Evolutionary conservation across 2,329 filamentous ascomycete species (phyloP).

Genomic region (Colletotrichum sp.): DNA sequence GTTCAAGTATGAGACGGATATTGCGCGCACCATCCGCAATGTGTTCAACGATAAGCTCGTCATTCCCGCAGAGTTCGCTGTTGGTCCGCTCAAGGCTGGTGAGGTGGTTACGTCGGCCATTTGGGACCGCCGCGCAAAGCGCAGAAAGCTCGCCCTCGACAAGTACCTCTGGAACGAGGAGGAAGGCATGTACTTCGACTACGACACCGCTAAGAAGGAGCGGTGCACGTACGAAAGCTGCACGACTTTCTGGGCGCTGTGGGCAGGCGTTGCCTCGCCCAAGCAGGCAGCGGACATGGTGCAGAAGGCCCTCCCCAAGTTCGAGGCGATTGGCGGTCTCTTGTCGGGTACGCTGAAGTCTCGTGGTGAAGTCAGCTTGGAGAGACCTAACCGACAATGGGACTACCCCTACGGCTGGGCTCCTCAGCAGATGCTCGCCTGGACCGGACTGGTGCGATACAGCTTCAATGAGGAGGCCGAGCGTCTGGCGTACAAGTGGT

Average conservation of each 20-base stretch:
- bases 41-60: slow-evolving; percentile 82
- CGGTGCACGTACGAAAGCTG: slow-evolving; percentile 87
- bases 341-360: slow-evolving; percentile 90
- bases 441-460: slow-evolving; percentile 91
- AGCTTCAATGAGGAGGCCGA: slow-evolving; percentile 91
- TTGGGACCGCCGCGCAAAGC: slow-evolving; percentile 90
- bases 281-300: slow-evolving; percentile 87
- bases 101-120: slow-evolving; percentile 81
- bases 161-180: slow-evolving; percentile 93
- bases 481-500: slow-evolving; percentile 91
- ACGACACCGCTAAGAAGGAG: slow-evolving; percentile 82
- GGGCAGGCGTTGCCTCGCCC: slow-evolving; percentile 88
- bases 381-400: slow-evolving; percentile 95
- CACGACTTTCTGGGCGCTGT: slow-evolving; percentile 97
- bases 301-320: slow-evolving; percentile 79
- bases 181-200: slow-evolving; percentile 97
- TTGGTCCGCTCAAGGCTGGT: slow-evolving; percentile 68
- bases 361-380: slow-evolving; percentile 77
- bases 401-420: slow-evolving; percentile 99
- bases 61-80: slow-evolving; percentile 85
- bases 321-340: slow-evolving; percentile 87
- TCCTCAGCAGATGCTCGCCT: slow-evolving; percentile 97
- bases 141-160: slow-evolving; percentile 84
- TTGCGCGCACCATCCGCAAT: slow-evolving; percentile 82
- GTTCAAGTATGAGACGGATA: slow-evolving; percentile 97